Evolutionary conservation across 345 rosid species (phyloP), one percentile per base, ranked within the genome.

Genomic region (Geranium brycei): DNA sequence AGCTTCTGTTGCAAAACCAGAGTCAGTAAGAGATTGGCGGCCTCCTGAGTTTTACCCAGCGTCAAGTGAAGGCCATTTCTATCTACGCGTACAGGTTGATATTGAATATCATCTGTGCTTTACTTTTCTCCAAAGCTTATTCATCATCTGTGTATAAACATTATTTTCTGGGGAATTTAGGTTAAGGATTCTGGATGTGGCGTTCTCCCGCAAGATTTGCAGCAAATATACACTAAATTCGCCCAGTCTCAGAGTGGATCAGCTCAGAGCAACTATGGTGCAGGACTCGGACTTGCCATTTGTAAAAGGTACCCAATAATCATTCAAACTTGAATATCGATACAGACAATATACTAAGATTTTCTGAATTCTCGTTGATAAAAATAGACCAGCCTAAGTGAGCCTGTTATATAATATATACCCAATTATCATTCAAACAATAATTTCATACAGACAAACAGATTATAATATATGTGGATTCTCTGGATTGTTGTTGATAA

Each of bases 101-200:
- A 35, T 35, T 23, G 2, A 64, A 65, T 64, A 1, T 5, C n/a
- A n/a, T 35, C 58, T 17, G 17, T 7, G 19, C 15, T 64, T 64
- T 10, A 56, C 53, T 47, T 11, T 47, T 23, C 53, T 6, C 53
- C 53, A 47, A 47, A 6, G 53, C 14, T 6, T 47, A 47, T 6
- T 47, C 53, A 23, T 23, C 28, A 23, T 23, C 28, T 23, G 28
- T 23, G 2, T 23, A 23, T 23, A 23, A 23, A 23, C 2, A 23
- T 23, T 23, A 0, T 23, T 23, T 23, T 23, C 28, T 23, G 28
- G 28, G 28, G 28, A 23, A 23, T 23, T 23, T 2, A 91, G 96
- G 95, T 89, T 59, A 87, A 78, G 76, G 98, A 92, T 76, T 76
- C 96, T 56, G 98, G 98, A 35, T 84, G 95, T 68, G 97, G 98